These are phyloP conservation scores for Paraphoma sp. DNA, from an alignment of 2,329 filamentous ascomycete genomes.

Conservation along the genomic window DNA sequence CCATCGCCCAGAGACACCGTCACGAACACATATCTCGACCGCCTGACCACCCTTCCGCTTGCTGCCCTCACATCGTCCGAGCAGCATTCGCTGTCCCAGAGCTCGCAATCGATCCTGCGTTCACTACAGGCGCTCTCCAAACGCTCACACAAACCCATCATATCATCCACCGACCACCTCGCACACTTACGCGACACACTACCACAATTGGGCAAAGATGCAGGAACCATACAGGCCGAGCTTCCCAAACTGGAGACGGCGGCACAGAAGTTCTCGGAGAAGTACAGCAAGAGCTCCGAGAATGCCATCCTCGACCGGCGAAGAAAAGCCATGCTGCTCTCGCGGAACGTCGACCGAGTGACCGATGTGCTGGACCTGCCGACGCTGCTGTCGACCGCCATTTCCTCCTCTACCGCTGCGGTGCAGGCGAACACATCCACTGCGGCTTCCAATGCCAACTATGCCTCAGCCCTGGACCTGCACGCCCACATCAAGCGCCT, in stretches of 20 bases:
- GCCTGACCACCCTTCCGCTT: slow-evolving; percentile 78
- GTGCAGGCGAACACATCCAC: slow-evolving; percentile 48
- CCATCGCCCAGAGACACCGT: slow-evolving; percentile 57
- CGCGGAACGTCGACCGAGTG: slow-evolving; percentile 86
- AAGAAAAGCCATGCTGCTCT: slow-evolving; percentile 79
- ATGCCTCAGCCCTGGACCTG: slow-evolving; percentile 87
- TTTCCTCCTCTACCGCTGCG: slow-evolving; percentile 63
- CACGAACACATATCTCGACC: slow-evolving; percentile 74
- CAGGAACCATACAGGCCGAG: slow-evolving; percentile 70
- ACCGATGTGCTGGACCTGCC: slow-evolving; percentile 92
- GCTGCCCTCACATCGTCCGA: slow-evolving; percentile 76
- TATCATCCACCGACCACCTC: slow-evolving; percentile 80
- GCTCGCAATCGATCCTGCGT: slow-evolving; percentile 79
- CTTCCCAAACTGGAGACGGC: slow-evolving; percentile 82
- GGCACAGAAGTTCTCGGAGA: slow-evolving; percentile 80
- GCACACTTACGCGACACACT: slow-evolving; percentile 74
- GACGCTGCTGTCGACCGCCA: slow-evolving; percentile 80
- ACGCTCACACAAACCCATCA: slow-evolving; percentile 83
- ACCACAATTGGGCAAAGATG: slow-evolving; percentile 71
- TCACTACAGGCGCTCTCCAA: slow-evolving; percentile 89
- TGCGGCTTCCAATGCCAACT: slow-evolving; percentile 66
- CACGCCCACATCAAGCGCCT: slow-evolving; percentile 92
- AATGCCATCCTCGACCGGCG: slow-evolving; percentile 71
- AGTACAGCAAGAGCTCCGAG: slow-evolving; percentile 77
- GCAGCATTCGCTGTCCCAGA: slow-evolving; percentile 78